Evolutionary conservation across 2,329 filamentous ascomycete genomes (phyloP).

Genomic region (Aspergillus felis): DNA sequence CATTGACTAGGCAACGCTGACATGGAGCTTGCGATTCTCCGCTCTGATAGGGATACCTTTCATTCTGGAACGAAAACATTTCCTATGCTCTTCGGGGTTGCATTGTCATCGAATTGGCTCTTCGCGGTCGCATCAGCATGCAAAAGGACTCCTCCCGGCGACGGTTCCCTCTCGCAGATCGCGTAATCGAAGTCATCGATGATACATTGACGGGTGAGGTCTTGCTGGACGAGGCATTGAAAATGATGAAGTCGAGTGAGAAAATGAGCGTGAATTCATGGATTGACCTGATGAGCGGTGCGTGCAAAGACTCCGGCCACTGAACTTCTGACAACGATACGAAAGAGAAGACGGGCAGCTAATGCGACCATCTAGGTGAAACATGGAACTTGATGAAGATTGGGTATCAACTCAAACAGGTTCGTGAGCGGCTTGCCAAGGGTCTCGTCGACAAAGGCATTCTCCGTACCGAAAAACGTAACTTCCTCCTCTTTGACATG

Average conservation of each 20-base stretch:
- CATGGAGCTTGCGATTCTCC: not conserved
- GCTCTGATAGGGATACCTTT: constrained; percentile 76
- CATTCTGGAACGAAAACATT: constrained; percentile 99
- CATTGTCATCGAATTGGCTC: constrained; percentile 96
- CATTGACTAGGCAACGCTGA: constrained; percentile 19
- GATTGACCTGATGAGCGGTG: constrained; percentile 99
- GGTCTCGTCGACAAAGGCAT: constrained; percentile 98
- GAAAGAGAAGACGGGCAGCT: not conserved
- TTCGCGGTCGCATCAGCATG: constrained; percentile 96
- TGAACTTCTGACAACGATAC: not conserved
- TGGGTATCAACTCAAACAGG: constrained; percentile 98
- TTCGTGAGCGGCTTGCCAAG: constrained; percentile 94
- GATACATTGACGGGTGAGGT: constrained; percentile 96
- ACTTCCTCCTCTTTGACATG: constrained; percentile 99
- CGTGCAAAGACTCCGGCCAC: constrained; percentile 2
- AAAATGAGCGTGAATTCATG: constrained; percentile 99
- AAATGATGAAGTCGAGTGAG: constrained; percentile 99
- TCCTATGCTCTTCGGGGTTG: constrained; percentile 96
- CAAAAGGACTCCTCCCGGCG: constrained; percentile 90
- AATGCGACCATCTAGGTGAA: constrained; percentile 62
- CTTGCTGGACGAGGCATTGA: constrained; percentile 91
- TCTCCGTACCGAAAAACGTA: constrained; percentile 95
- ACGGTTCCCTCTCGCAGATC: constrained; percentile 87
- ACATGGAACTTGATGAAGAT: constrained; percentile 99
- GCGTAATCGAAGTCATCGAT: constrained; percentile 94